Evolutionary conservation across 164 flowering plant genomes (phyloP).

Genomic region (Magnolia changhungtana): DNA sequence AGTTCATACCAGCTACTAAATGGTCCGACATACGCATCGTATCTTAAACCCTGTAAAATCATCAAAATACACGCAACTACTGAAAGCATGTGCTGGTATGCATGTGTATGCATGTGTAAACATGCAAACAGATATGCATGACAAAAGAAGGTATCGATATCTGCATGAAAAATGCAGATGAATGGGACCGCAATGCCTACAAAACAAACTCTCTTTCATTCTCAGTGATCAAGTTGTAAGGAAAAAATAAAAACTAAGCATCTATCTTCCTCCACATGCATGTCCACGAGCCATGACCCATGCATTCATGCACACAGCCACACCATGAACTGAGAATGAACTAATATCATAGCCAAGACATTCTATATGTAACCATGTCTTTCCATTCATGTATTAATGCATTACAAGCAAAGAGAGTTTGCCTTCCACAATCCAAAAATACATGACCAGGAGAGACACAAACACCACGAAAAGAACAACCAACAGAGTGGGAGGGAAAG

Average conservation of each 20-base stretch:
- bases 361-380: slow-evolving; percentile 9
- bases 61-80: too few relatives aligned
- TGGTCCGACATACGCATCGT: too few relatives aligned
- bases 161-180: too few relatives aligned
- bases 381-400: slow-evolving; percentile 34
- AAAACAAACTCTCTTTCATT: too few relatives aligned
- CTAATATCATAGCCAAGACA: background rate
- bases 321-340: background rate
- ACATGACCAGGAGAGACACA: slow-evolving; percentile 30
- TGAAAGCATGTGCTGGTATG: too few relatives aligned
- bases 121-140: too few relatives aligned
- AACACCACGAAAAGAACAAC: background rate
- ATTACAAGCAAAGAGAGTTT: slow-evolving; percentile 55
- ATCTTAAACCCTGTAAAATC: too few relatives aligned
- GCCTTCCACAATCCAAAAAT: slow-evolving; percentile 32
- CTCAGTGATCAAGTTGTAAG: too few relatives aligned
- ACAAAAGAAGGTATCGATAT: too few relatives aligned
- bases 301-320: background rate
- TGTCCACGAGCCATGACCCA: background rate
- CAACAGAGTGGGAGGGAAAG: background rate
- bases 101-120: too few relatives aligned
- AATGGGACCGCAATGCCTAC: too few relatives aligned
- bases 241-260: background rate
- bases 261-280: background rate
- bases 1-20: too few relatives aligned